Evolutionary conservation across 257 asterid genomes (phyloP).

Genomic region (Solanum appendiculatum): DNA sequence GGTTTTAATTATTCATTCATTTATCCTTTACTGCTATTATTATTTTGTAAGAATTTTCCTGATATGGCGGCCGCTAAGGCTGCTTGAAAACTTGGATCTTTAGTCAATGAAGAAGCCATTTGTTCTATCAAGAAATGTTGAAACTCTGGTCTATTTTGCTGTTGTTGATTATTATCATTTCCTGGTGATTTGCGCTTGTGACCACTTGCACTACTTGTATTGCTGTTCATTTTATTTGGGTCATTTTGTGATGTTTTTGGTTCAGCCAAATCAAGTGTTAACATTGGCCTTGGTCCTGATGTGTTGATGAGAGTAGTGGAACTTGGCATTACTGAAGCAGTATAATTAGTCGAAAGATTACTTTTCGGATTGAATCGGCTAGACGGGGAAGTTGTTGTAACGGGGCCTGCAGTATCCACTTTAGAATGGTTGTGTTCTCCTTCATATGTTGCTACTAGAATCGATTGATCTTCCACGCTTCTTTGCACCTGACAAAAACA

Average conservation of each 20-base stretch:
- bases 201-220: neutral
- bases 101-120: conserved; percentile 17
- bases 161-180: neutral
- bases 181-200: neutral
- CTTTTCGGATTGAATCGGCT: neutral
- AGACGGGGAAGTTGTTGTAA: neutral
- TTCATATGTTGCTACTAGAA: conserved; percentile 62
- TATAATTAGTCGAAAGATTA: neutral
- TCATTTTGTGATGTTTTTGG: neutral
- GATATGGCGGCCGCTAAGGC: conserved; percentile 19
- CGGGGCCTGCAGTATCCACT: neutral
- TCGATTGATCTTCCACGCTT: conserved; percentile 55
- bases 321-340: neutral
- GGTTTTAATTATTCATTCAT: neutral
- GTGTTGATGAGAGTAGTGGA: neutral
- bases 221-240: neutral
- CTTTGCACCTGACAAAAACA: conserved; percentile 18
- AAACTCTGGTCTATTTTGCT: conserved; percentile 6
- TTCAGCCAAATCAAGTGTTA: neutral
- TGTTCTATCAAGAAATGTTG: conserved; percentile 11
- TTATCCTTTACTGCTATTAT: neutral
- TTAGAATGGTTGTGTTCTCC: conserved; percentile 69
- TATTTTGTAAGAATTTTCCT: conserved; percentile 7
- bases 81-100: conserved; percentile 17
- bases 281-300: neutral